Conservation (phyloP, 2,329 filamentous ascomycete species). For the Penicillium sumatraense region DNA sequence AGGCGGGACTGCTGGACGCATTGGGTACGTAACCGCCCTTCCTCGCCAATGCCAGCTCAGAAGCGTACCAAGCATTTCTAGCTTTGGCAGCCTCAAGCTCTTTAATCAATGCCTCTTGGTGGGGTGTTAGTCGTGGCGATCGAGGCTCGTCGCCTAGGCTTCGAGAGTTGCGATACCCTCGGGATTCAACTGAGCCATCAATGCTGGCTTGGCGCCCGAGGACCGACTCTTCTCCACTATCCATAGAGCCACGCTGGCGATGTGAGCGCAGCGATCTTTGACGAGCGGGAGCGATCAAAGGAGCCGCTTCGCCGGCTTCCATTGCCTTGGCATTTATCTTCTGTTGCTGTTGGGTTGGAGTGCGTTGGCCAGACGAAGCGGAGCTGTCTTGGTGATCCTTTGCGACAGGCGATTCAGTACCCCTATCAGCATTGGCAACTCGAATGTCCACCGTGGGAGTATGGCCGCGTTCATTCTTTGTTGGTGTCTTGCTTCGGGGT, state of each 20-base stretch:
- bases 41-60: slow-evolving; percentile 86
- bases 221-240: slow-evolving; percentile 66
- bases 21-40: slow-evolving; percentile 86
- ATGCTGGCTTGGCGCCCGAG: slow-evolving; percentile 46
- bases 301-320: slow-evolving; percentile 52
- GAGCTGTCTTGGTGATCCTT: slow-evolving; percentile 48
- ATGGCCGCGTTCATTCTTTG: slow-evolving; percentile 52
- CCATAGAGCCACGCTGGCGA: slow-evolving; percentile 68
- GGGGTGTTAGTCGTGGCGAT: slow-evolving; percentile 49
- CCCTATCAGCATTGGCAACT: slow-evolving; percentile 51
- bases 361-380: slow-evolving; percentile 64
- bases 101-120: slow-evolving; percentile 71
- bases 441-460: slow-evolving; percentile 49
- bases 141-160: slow-evolving; percentile 49
- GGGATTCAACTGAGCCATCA: slow-evolving; percentile 46
- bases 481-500: slow-evolving; percentile 56
- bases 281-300: slow-evolving; percentile 48
- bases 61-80: slow-evolving; percentile 95
- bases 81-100: slow-evolving; percentile 85
- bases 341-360: slow-evolving; percentile 60
- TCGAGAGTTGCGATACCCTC: slow-evolving; percentile 45
- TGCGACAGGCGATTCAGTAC: slow-evolving; percentile 53
- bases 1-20: slow-evolving; percentile 68
- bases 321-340: slow-evolving; percentile 50
- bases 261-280: slow-evolving; percentile 61